phyloP scores from a whole-genome alignment of 306 rosid species.

The Trifolium repens region DNA sequence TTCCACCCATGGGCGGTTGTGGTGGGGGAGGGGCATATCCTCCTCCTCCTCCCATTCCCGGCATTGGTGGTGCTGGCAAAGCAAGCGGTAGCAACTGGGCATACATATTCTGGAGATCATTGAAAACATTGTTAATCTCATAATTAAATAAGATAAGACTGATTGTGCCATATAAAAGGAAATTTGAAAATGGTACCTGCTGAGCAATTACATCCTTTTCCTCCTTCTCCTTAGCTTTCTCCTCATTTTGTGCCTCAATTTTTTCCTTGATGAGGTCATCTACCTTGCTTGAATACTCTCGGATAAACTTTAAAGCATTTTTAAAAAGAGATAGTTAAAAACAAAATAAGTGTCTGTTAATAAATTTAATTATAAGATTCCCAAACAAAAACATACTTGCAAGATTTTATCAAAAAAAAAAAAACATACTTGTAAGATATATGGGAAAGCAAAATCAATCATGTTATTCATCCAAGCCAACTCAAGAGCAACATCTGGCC shows the following conservation, averaged over 20 bases:
- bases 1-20: slow-evolving; percentile 80
- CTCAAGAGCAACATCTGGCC: slow-evolving; percentile 87
- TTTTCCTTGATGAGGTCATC: slow-evolving; percentile 85
- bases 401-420: slow-evolving; percentile 39
- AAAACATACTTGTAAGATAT: slow-evolving; percentile 73
- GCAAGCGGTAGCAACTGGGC: slow-evolving; percentile 95
- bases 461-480: slow-evolving; percentile 94
- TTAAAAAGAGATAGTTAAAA: slow-evolving; percentile 10
- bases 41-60: slow-evolving; percentile 85
- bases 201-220: slow-evolving; percentile 83
- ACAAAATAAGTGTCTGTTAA: slow-evolving; percentile 14
- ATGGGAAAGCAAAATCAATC: slow-evolving; percentile 91
- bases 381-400: slow-evolving; percentile 56
- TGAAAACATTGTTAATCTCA: slow-evolving; percentile 35
- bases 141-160: slow-evolving; percentile 17
- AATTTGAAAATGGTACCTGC: slow-evolving; percentile 60
- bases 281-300: slow-evolving; percentile 86
- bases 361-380: slow-evolving; percentile 9
- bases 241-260: slow-evolving; percentile 77
- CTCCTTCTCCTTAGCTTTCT: slow-evolving; percentile 81
- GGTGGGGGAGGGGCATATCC: slow-evolving; percentile 60
- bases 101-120: slow-evolving; percentile 84
- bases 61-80: slow-evolving; percentile 97
- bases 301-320: slow-evolving; percentile 61
- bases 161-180: neutral